These are phyloP conservation scores for Botryotinia narcissicola DNA, from an alignment of 2,329 filamentous ascomycete genomes.

Conservation along the genomic window DNA sequence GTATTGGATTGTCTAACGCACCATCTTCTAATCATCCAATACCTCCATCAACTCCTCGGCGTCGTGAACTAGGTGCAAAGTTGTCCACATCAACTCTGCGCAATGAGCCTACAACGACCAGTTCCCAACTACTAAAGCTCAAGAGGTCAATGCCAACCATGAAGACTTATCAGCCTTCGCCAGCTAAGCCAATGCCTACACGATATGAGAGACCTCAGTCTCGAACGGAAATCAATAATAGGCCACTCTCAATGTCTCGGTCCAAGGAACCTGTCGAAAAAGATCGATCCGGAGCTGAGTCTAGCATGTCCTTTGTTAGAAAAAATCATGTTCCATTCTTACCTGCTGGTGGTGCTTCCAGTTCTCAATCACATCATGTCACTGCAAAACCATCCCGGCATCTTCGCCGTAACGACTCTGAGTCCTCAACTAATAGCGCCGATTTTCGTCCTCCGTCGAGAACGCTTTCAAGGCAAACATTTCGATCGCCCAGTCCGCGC, in stretches of 20 bases:
- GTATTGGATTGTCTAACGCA: slow-evolving; percentile 60
- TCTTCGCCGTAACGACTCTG: slow-evolving; percentile 80
- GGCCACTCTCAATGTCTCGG: slow-evolving; percentile 53
- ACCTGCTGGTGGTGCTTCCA: slow-evolving; percentile 65
- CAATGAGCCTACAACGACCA: slow-evolving; percentile 62
- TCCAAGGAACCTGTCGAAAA: slow-evolving; percentile 70
- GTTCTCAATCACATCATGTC: slow-evolving; percentile 76
- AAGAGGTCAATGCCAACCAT: slow-evolving; percentile 65
- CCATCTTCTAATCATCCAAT: slow-evolving; percentile 53
- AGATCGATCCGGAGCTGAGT: slow-evolving; percentile 46
- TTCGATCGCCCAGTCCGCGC: slow-evolving; percentile 56
- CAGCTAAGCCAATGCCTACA: slow-evolving; percentile 48
- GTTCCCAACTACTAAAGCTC: slow-evolving; percentile 60
- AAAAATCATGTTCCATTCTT: slow-evolving; percentile 72
- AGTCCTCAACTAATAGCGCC: slow-evolving; percentile 58
- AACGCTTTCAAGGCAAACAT: slow-evolving; percentile 55
- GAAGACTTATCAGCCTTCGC: slow-evolving; percentile 48
- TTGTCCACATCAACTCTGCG: slow-evolving; percentile 54
- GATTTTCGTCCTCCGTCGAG: slow-evolving; percentile 58
- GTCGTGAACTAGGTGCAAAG: slow-evolving; percentile 58
- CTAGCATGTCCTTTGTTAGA: slow-evolving; percentile 52
- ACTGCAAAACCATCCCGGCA: slow-evolving; percentile 67
- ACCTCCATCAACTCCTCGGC: slow-evolving; percentile 58
- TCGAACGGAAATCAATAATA: slow-evolving; percentile 48
- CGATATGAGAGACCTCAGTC: slow-evolving; percentile 60